These are phyloP conservation scores for Xylaria sp. DNA, from an alignment of 2,329 filamentous ascomycete genomes.

Conservation along the genomic window DNA sequence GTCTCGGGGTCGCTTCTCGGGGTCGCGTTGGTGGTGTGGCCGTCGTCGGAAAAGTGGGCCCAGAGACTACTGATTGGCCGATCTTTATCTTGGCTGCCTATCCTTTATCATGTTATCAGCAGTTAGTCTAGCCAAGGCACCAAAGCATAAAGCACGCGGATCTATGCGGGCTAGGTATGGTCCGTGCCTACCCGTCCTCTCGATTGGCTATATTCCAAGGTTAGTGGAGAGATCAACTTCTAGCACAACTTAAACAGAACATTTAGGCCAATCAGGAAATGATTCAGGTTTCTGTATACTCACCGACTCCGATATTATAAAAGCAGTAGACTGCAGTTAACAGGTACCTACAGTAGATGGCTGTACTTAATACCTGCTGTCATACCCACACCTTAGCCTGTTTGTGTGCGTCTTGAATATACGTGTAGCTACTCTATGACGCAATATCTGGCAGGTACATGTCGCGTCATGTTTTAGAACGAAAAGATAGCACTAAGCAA, in stretches of 20 bases:
- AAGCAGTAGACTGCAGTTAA: background rate
- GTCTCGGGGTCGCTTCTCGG: slow-evolving; percentile 41
- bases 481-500: background rate
- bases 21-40: slow-evolving; percentile 42
- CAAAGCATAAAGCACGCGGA: slow-evolving; percentile 29
- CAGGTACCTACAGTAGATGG: background rate
- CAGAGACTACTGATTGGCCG: slow-evolving; percentile 20
- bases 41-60: slow-evolving; percentile 26
- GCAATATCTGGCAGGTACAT: background rate
- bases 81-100: slow-evolving; percentile 31
- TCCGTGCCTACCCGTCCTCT: slow-evolving; percentile 3
- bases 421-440: background rate
- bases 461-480: background rate
- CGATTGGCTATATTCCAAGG: slow-evolving; percentile 26
- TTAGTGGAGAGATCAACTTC: background rate
- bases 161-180: slow-evolving; percentile 10
- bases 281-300: background rate
- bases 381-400: background rate
- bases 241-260: background rate
- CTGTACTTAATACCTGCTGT: background rate
- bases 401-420: background rate
- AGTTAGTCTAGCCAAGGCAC: background rate
- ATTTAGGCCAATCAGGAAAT: background rate
- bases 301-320: background rate
- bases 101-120: slow-evolving; percentile 34